Conservation (phyloP, 2,329 filamentous ascomycete genomes). For the Curvularia sp. region DNA sequence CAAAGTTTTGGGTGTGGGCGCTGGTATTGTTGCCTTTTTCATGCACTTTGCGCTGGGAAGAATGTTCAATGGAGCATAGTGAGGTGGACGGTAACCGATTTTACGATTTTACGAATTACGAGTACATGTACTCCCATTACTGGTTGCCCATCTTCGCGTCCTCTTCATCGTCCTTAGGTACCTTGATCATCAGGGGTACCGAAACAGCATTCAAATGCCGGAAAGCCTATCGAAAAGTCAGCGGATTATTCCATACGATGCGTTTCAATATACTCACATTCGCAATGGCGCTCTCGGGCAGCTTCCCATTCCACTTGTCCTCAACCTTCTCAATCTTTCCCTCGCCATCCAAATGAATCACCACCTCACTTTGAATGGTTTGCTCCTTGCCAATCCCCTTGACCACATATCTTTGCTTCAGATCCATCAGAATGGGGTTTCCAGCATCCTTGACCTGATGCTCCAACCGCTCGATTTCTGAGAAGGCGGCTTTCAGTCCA, state of each 20-base stretch:
- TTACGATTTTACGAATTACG: conserved; percentile 37
- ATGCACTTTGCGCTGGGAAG: conserved; percentile 38
- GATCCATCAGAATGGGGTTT: conserved; percentile 66
- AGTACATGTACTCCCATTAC: conserved; percentile 22
- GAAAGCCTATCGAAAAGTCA: conserved; percentile 56
- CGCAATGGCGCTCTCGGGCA: conserved; percentile 59
- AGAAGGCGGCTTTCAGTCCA: conserved; percentile 65
- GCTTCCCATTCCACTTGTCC: conserved; percentile 63
- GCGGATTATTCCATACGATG: conserved; percentile 14
- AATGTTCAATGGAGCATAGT: conserved; percentile 35
- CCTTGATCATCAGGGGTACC: conserved; percentile 60
- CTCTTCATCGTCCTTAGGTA: conserved; percentile 62
- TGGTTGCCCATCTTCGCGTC: conserved; percentile 59
- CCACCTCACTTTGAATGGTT: conserved; percentile 58
- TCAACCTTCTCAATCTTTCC: conserved; percentile 61
- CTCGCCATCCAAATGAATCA: conserved; percentile 54
- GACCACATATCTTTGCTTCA: conserved; percentile 62
- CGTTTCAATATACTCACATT: conserved; percentile 56
- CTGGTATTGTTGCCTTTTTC: conserved; percentile 25
- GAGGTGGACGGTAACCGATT: conserved; percentile 9
- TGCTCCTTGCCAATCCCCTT: conserved; percentile 63
- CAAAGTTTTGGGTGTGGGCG: conserved; percentile 28
- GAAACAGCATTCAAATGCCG: conserved; percentile 60
- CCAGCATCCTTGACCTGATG: conserved; percentile 63
- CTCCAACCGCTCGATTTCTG: conserved; percentile 63